Evolutionary conservation across 352 stramenopile species (phyloP).

Genomic region (Pilasporangium apinafurcum): DNA sequence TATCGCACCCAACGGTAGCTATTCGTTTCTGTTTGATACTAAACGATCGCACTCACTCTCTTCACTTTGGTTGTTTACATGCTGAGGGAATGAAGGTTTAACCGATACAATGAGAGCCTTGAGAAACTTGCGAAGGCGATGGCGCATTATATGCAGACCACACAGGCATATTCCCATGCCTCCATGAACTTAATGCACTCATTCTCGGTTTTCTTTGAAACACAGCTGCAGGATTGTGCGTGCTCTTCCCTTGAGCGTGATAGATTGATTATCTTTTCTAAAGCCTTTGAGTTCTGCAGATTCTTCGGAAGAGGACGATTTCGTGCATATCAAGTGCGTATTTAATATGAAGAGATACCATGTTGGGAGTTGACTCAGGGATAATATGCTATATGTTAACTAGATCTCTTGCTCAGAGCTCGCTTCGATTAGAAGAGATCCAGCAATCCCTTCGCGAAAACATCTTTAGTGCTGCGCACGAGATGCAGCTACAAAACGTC

Average conservation of each 20-base stretch:
- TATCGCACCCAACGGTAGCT: slow-evolving; percentile 50
- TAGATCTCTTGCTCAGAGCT: slow-evolving; percentile 39
- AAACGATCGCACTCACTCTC: no score
- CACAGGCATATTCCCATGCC: slow-evolving; percentile 35
- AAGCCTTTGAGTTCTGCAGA: slow-evolving; percentile 5
- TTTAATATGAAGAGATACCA: no score
- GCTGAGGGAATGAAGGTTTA: slow-evolving; percentile 22
- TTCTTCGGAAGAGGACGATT: slow-evolving; percentile 12
- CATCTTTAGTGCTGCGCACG: slow-evolving; percentile 32
- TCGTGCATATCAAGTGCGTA: slow-evolving; percentile 13
- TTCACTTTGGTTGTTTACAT: no score
- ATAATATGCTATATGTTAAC: neutral
- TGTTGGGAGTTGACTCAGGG: no score
- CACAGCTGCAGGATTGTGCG: slow-evolving; percentile 34
- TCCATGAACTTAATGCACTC: slow-evolving; percentile 39
- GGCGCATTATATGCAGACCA: slow-evolving; percentile 30
- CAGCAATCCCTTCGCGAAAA: slow-evolving; percentile 48
- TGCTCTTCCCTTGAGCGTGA: no score
- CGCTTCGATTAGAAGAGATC: slow-evolving; percentile 48
- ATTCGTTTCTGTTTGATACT: slow-evolving; percentile 1
- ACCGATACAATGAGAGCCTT: slow-evolving; percentile 51
- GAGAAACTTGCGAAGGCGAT: slow-evolving; percentile 52
- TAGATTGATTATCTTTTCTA: neutral
- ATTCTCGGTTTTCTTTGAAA: slow-evolving; percentile 58
- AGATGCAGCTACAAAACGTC: slow-evolving; percentile 37